Percentiles rank a stretch among this genome's conserved stretches.
Conservation (phyloP, 2,329 filamentous ascomycete genomes). For the Macrophomina pseudophaseolina region DNA sequence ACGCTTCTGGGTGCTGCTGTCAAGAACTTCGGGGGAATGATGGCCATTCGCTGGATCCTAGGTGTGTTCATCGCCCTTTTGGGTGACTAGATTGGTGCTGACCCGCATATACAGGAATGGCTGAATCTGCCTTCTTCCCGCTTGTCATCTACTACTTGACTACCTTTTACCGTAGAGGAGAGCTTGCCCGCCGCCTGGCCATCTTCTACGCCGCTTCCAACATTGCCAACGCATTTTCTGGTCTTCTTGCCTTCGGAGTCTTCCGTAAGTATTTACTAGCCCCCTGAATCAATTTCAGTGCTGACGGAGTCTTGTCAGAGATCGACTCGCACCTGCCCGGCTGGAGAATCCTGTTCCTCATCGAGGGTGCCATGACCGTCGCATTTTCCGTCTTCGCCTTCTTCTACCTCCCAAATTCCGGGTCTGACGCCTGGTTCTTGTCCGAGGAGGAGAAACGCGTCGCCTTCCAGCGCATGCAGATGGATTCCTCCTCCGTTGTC, state of each 20-base stretch:
- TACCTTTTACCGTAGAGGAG: conserved; percentile 71
- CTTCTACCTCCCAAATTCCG: conserved; percentile 70
- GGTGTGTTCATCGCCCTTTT: conserved; percentile 44
- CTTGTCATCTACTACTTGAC: conserved; percentile 67
- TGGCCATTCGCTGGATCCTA: conserved; percentile 71
- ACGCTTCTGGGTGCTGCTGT: conserved; percentile 64
- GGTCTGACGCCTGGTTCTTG: conserved; percentile 69
- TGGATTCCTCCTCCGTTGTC: conserved; percentile 72
- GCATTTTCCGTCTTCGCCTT: conserved; percentile 67
- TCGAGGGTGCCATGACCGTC: conserved; percentile 65
- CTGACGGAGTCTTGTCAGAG: conserved; percentile 45
- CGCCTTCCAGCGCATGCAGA: conserved; percentile 74
- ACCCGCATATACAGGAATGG: conserved; percentile 33
- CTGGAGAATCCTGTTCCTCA: conserved; percentile 71
- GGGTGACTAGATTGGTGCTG: too few relatives aligned
- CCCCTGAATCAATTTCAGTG: neutral
- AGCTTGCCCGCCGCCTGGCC: conserved; percentile 72
- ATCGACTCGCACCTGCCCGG: conserved; percentile 57
- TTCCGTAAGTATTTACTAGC: conserved; percentile 51
- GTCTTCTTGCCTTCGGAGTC: conserved; percentile 64
- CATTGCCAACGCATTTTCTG: conserved; percentile 71
- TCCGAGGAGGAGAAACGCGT: conserved; percentile 68
- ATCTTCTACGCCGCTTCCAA: conserved; percentile 78
- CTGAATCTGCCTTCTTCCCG: conserved; percentile 72
- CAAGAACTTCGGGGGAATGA: conserved; percentile 67